These are phyloP conservation scores for Cydonia oblonga DNA, from an alignment of 331 rosid species.

Conservation along the genomic window DNA sequence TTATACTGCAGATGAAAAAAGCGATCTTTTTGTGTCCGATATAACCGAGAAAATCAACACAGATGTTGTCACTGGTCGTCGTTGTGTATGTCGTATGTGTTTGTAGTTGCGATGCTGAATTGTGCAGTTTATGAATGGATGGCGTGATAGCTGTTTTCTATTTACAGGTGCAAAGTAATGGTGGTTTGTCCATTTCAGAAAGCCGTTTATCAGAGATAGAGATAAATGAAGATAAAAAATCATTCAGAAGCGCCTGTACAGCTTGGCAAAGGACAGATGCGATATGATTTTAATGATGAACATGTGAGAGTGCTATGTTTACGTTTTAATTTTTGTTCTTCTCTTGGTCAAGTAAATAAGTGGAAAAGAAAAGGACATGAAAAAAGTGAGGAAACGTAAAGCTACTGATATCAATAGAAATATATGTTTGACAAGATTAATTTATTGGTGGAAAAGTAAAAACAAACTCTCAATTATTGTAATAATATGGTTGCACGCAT, in stretches of 20 bases:
- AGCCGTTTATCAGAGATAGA: slow-evolving; percentile 25
- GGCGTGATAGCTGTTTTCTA: slow-evolving; percentile 32
- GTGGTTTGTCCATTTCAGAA: slow-evolving; percentile 23
- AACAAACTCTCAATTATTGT: too few relatives aligned
- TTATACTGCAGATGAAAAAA: slow-evolving; percentile 40
- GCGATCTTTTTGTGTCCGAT: slow-evolving; percentile 11
- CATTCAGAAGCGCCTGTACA: slow-evolving; percentile 19
- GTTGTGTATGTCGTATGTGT: slow-evolving; percentile 99
- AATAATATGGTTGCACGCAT: too few relatives aligned
- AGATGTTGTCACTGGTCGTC: slow-evolving; percentile 48
- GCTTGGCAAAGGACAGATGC: slow-evolving; percentile 22
- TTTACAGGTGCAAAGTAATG: slow-evolving; percentile 51
- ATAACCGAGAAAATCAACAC: slow-evolving; percentile 25
- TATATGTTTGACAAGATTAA: too few relatives aligned
- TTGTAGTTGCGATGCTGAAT: slow-evolving; percentile 37
- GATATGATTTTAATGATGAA: slow-evolving; percentile 70
- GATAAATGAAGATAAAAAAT: slow-evolving; percentile 29
- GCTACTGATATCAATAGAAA: too few relatives aligned
- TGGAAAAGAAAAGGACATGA: too few relatives aligned
- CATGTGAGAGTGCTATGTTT: slow-evolving; percentile 34
- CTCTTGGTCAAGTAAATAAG: too few relatives aligned
- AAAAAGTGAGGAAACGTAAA: too few relatives aligned
- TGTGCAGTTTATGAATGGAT: slow-evolving; percentile 33
- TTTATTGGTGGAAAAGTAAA: too few relatives aligned
- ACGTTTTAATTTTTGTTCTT: background rate